phyloP scores from a whole-genome alignment of 208 protist genomes.

The Endotrypanum monterogeii region DNA sequence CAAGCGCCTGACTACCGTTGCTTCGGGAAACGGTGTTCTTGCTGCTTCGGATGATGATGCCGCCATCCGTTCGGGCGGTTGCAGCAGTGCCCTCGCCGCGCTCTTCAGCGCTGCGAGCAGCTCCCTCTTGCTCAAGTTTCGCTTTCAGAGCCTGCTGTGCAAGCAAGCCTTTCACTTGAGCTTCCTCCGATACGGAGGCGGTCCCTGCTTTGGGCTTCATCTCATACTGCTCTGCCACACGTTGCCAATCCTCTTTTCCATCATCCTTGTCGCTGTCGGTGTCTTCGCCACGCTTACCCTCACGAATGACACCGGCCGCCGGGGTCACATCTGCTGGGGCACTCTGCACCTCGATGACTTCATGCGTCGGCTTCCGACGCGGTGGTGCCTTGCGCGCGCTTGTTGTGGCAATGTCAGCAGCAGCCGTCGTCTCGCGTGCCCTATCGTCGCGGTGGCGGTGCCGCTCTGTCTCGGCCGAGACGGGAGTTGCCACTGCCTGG shows the following conservation, averaged over 20 bases:
- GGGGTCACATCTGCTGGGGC: constrained; percentile 33
- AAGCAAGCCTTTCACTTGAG: constrained; percentile 71
- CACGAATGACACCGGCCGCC: constrained; percentile 62
- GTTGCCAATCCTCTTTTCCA: constrained; percentile 79
- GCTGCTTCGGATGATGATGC: constrained; percentile 76
- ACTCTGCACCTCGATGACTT: constrained; percentile 58
- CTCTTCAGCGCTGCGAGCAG: constrained; percentile 13
- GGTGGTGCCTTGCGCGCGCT: constrained; percentile 78
- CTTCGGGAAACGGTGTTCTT: constrained; percentile 35
- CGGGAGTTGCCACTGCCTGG: constrained; percentile 4
- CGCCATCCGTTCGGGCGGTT: constrained; percentile 35
- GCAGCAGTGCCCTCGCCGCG: constrained; percentile 22
- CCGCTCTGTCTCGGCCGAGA: constrained; percentile 27
- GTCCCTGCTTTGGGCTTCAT: constrained; percentile 34
- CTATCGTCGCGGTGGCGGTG: constrained; percentile 35
- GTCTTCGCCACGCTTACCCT: constrained; percentile 37
- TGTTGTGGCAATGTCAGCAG: constrained; percentile 17
- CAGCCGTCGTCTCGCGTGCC: constrained; percentile 26
- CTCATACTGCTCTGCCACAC: constrained; percentile 77
- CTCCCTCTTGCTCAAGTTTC: constrained; percentile 80
- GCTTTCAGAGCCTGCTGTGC: constrained; percentile 86
- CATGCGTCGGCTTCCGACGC: constrained; percentile 72
- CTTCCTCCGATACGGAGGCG: constrained; percentile 45
- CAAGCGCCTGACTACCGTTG: constrained; percentile 40
- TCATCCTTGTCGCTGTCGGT: constrained; percentile 36